Conservation (phyloP, 2,329 filamentous ascomycete species). For the Elsinoe fawcettii region DNA sequence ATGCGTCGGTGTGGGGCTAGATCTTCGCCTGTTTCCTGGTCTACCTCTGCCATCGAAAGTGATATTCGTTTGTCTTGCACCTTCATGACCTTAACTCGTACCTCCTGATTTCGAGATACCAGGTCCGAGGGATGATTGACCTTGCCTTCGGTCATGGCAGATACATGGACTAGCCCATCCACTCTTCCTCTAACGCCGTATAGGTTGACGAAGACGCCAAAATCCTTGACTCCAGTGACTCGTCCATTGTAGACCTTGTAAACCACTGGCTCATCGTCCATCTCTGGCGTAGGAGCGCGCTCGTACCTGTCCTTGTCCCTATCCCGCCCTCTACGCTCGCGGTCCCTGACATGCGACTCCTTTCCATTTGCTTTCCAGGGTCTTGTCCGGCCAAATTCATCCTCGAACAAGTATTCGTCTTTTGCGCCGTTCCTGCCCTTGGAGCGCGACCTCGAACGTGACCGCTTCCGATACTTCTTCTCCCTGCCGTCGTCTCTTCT, state of each 20-base stretch:
- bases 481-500: conserved; percentile 30
- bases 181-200: conserved; percentile 78
- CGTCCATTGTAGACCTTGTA: conserved; percentile 86
- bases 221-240: conserved; percentile 89
- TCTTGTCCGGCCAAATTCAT: conserved; percentile 50
- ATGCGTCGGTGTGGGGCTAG: conserved; percentile 69
- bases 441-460: conserved; percentile 47
- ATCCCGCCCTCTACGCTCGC: conserved; percentile 35
- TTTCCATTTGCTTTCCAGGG: conserved; percentile 36
- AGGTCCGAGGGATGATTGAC: conserved; percentile 90
- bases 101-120: conserved; percentile 67
- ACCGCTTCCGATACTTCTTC: conserved; percentile 37
- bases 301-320: conserved; percentile 55
- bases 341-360: conserved; percentile 38
- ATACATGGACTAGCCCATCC: conserved; percentile 89
- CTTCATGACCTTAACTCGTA: conserved; percentile 89
- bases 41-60: conserved; percentile 94
- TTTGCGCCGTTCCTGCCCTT: conserved; percentile 30
- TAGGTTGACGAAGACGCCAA: conserved; percentile 92
- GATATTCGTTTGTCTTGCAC: conserved; percentile 76
- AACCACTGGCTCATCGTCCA: conserved; percentile 73
- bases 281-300: conserved; percentile 59
- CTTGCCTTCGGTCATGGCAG: conserved; percentile 74
- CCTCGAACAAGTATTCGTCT: conserved; percentile 48
- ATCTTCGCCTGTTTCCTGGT: conserved; percentile 80